phyloP scores from a whole-genome alignment of 495 filamentous ascomycete species.

The Hypoxylon fragiforme region DNA sequence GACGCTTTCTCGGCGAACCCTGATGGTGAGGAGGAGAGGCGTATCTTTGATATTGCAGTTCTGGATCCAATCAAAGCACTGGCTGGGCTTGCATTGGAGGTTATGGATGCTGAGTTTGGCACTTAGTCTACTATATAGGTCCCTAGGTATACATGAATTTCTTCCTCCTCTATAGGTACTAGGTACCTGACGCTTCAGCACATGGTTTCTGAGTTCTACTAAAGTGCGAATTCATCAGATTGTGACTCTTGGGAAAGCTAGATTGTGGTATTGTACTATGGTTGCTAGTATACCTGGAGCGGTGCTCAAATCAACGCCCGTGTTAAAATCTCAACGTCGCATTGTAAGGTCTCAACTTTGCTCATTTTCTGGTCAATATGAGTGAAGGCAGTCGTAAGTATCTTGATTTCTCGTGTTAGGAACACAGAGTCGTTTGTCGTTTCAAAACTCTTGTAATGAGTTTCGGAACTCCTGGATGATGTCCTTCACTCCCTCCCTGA shows the following conservation, averaged over 20 bases:
- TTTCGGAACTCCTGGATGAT: conserved; percentile 33
- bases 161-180: too few species aligned
- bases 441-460: conserved; percentile 13
- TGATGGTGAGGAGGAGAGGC: conserved; percentile 30
- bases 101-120: conserved; percentile 41
- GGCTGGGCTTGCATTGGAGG: conserved; percentile 40
- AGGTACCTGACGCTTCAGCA: background rate
- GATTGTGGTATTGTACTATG: background rate
- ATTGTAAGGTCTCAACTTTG: conserved; percentile 45
- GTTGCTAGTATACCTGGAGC: background rate
- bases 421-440: conserved; percentile 18
- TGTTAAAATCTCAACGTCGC: background rate
- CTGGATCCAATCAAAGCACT: conserved; percentile 40
- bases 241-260: background rate
- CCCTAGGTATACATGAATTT: too few species aligned
- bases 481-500: conserved; percentile 34
- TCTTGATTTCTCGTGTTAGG: conserved; percentile 41
- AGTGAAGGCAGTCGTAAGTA: conserved; percentile 42
- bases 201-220: background rate
- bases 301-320: background rate
- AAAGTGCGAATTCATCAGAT: background rate
- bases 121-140: conserved; percentile 17
- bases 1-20: conserved; percentile 44
- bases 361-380: conserved; percentile 43
- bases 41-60: conserved; percentile 45